Evolutionary conservation across 1,139 yeast genomes (phyloP).

Genomic region (Debaryomyces sp.): DNA sequence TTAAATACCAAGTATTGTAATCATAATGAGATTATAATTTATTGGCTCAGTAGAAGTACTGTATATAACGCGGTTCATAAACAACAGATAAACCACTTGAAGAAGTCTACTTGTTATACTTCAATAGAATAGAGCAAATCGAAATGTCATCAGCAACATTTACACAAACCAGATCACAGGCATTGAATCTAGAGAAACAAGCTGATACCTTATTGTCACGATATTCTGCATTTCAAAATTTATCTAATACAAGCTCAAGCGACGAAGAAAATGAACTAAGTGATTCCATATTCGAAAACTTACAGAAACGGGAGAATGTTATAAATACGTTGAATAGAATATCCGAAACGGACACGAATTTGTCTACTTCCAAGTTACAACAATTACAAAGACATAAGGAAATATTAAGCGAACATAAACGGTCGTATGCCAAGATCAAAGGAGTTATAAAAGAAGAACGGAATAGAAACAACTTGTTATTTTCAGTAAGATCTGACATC

Average conservation of each 20-base stretch:
- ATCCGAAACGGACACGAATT: conserved; percentile 58
- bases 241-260: conserved; percentile 26
- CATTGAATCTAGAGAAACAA: conserved; percentile 44
- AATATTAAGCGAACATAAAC: conserved; percentile 67
- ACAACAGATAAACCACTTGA: background rate
- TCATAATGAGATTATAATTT: conserved; percentile 1
- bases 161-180: conserved; percentile 42
- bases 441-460: conserved; percentile 71
- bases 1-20: background rate
- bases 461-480: conserved; percentile 70
- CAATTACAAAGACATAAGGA: conserved; percentile 86
- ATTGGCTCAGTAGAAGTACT: conserved; percentile 2
- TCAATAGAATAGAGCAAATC: background rate
- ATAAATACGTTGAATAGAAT: conserved; percentile 40
- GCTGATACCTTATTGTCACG: conserved; percentile 42
- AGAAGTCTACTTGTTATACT: background rate
- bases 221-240: conserved; percentile 35
- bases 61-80: conserved; percentile 2
- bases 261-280: conserved; percentile 63
- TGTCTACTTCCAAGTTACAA: conserved; percentile 74
- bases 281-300: conserved; percentile 47
- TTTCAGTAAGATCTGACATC: conserved; percentile 78
- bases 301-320: conserved; percentile 37
- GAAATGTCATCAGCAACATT: conserved; percentile 43
- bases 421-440: conserved; percentile 62